A percentile compares a stretch with the other conserved stretches of the same genome.
phyloP scores from a whole-genome alignment of 805 yeast genomes.

The Naumovozyma baii region DNA sequence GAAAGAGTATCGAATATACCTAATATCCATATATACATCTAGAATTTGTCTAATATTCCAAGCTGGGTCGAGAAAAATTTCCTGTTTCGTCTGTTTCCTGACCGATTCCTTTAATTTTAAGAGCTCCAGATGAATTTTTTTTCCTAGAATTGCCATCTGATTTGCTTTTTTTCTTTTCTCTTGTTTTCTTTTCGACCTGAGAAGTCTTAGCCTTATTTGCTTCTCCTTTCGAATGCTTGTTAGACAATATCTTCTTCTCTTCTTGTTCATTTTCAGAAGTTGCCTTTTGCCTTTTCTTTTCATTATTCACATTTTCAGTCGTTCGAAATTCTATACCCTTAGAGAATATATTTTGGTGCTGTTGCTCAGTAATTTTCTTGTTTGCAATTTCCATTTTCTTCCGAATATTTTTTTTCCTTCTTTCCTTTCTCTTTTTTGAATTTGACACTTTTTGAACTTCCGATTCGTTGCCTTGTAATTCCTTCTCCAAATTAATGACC shows the following conservation, averaged over 20 bases:
- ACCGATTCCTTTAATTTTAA: too few species aligned
- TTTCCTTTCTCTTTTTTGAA: not conserved
- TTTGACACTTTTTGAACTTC: not conserved
- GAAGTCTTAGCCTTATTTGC: not conserved
- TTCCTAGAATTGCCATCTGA: not conserved
- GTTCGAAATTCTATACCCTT: too few species aligned
- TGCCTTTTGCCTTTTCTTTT: not conserved
- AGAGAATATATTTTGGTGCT: too few species aligned
- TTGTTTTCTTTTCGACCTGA: not conserved
- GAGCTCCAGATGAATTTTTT: not conserved
- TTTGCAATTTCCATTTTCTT: not conserved
- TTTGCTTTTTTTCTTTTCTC: not conserved
- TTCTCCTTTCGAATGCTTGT: not conserved
- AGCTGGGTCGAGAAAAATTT: too few species aligned
- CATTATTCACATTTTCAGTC: too few species aligned
- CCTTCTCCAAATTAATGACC: too few species aligned
- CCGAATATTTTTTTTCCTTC: not conserved
- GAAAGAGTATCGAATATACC: too few species aligned
- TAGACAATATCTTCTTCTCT: not conserved
- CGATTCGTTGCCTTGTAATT: not conserved
- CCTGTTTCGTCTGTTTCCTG: too few species aligned
- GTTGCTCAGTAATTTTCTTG: too few species aligned
- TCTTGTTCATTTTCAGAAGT: not conserved
- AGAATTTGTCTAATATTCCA: too few species aligned
- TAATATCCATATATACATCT: too few species aligned